Base-by-base conservation (phyloP, 768 basidiomycete species). In the Collybiopsis luxurians region DNA sequence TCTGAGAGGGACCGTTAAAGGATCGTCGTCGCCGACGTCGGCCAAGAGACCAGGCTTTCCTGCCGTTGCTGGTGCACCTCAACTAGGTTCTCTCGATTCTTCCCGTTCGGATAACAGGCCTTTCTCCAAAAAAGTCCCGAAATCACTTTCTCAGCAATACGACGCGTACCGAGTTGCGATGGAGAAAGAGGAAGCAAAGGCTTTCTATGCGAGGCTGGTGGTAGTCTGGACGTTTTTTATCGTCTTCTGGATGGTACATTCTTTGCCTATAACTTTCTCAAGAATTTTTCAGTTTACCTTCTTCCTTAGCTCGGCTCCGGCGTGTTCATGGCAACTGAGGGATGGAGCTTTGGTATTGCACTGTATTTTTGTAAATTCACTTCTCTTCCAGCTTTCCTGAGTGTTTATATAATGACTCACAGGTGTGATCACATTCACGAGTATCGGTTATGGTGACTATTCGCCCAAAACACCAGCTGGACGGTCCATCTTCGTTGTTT, bases 391-490 rank as follows among this genome's bases (percentile, higher is more conserved):
- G 21, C 51, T 9, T 31, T 54, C 17, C 10, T 17, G 4, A 15
- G n/a, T 23, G 27, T 39, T 56, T 44, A 15, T 12, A 45, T 48
- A 45, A 39, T 7, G 44, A 24, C 23, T 40, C 17, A 2, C 59
- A 90, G 89, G 89, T 65, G 86, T 89, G 63, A 71, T 87, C 49
- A 69, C 87, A 10, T 91, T 92, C 71, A 82, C 82, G 0, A 90
- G 87, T 0, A 84, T 91, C 27, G 90, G 90, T 13, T 53, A 44
- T 81, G 80, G 86, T n/a, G 90, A 92, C 63, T 72, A 77, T 13
- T 60, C 80, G 0, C 90, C 89, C 0, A 64, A 67, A 49, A 84
- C 87, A 0, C 81, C 86, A 11, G 82, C 86, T 2, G 91, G 90
- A 11, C 82, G 89, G 23, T 82, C 87, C 13, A 77, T 92, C 31